phyloP scores from a whole-genome alignment of 2,329 filamentous ascomycete species.

The Phaeoacremonium minimum region DNA sequence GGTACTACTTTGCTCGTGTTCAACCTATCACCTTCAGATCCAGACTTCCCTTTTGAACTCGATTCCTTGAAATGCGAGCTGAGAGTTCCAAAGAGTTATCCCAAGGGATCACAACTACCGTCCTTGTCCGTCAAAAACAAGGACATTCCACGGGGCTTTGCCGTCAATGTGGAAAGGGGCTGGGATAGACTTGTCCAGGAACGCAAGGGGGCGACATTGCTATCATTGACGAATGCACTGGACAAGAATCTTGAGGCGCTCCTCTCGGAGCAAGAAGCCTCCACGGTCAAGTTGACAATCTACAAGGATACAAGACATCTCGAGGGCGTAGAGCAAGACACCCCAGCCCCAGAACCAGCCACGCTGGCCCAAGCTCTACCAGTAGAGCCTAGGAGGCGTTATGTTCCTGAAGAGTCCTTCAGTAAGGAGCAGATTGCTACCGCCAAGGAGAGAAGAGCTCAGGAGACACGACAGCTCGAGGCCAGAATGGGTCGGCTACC shows the following conservation, averaged over 20 bases:
- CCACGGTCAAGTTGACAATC: conserved; percentile 66
- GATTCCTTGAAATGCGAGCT: conserved; percentile 64
- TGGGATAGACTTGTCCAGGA: conserved; percentile 62
- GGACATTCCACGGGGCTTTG: conserved; percentile 60
- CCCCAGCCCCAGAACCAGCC: background rate
- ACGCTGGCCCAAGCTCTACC: background rate
- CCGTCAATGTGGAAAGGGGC: conserved; percentile 71
- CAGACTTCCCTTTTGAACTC: conserved; percentile 79
- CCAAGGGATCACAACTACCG: conserved; percentile 24
- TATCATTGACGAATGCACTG: conserved; percentile 63
- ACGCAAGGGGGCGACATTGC: conserved; percentile 51
- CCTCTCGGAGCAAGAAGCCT: conserved; percentile 64
- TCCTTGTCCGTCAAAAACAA: conserved; percentile 8
- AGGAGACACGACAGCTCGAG: conserved; percentile 69
- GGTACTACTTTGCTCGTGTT: conserved; percentile 57
- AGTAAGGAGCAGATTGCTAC: conserved; percentile 55
- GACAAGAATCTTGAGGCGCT: conserved; percentile 70
- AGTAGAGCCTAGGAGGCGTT: conserved; percentile 16
- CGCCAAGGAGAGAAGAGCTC: conserved; percentile 59
- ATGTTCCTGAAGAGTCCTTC: conserved; percentile 43
- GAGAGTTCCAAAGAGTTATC: conserved; percentile 61
- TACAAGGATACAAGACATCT: conserved; percentile 53
- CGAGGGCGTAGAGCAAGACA: conserved; percentile 12
- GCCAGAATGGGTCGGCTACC: conserved; percentile 66
- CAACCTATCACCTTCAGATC: conserved; percentile 68